phyloP scores from a whole-genome alignment of 257 asterid species.

The Penstemon davidsonii region DNA sequence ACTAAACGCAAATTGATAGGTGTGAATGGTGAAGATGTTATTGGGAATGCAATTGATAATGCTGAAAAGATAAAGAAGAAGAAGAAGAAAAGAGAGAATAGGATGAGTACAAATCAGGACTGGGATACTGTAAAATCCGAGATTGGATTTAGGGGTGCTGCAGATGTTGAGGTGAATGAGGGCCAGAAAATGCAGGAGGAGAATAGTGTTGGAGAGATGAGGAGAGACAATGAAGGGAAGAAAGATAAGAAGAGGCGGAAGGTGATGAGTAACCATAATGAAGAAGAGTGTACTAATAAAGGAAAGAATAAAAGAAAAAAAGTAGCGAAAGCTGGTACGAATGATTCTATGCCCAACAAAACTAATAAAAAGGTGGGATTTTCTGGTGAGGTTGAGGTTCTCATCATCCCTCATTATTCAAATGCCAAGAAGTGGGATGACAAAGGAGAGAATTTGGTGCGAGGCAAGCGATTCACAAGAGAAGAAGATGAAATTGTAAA shows the following conservation, averaged over 20 bases:
- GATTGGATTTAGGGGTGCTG: slow-evolving; percentile 2
- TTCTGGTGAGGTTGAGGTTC: slow-evolving; percentile 43
- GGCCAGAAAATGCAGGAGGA: slow-evolving; percentile 5
- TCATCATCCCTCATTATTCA: slow-evolving; percentile 27
- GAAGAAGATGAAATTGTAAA: slow-evolving; percentile 49
- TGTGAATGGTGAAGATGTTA: slow-evolving; percentile 12
- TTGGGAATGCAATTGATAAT: slow-evolving; percentile 15
- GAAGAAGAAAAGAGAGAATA: slow-evolving; percentile 17
- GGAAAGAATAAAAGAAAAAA: slow-evolving; percentile 29
- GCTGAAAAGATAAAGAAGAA: slow-evolving; percentile 31
- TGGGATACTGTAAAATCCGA: not conserved
- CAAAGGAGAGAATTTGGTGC: slow-evolving; percentile 32
- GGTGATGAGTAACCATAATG: slow-evolving; percentile 19
- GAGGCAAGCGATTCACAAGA: slow-evolving; percentile 48
- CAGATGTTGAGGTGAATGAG: slow-evolving; percentile 12
- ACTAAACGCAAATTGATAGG: slow-evolving; percentile 13
- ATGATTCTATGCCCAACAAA: slow-evolving; percentile 30
- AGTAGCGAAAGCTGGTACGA: slow-evolving; percentile 23
- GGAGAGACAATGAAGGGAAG: slow-evolving; percentile 9
- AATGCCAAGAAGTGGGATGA: not conserved
- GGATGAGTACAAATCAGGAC: not conserved
- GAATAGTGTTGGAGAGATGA: slow-evolving; percentile 17
- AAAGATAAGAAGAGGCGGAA: slow-evolving; percentile 27
- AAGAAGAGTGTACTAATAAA: slow-evolving; percentile 13
- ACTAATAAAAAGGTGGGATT: slow-evolving; percentile 51